Evolutionary conservation across 352 stramenopile genomes (phyloP).

Genomic region (Albugo laibachii): DNA sequence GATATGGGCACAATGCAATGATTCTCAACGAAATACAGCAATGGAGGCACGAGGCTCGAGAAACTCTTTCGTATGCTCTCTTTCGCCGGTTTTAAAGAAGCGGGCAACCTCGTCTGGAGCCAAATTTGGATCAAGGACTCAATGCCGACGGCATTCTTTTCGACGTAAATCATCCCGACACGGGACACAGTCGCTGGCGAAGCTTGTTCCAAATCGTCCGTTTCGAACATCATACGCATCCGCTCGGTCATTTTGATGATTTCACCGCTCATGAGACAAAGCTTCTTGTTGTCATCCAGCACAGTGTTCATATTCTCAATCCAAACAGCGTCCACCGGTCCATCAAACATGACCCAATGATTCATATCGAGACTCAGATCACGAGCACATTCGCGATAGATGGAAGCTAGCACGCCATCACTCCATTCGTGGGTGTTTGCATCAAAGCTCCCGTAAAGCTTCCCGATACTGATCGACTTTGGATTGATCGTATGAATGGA

Average conservation of each 20-base stretch:
- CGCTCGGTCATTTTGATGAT: slow-evolving; percentile 89
- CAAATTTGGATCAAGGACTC: slow-evolving; percentile 76
- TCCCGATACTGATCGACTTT: slow-evolving; percentile 86
- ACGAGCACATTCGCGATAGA: slow-evolving; percentile 83
- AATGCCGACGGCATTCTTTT: slow-evolving; percentile 82
- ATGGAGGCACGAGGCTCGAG: slow-evolving; percentile 77
- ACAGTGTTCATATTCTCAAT: slow-evolving; percentile 95
- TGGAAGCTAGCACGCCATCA: slow-evolving; percentile 86
- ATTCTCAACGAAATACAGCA: slow-evolving; percentile 87
- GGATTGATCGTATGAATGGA: slow-evolving; percentile 85
- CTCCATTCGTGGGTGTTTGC: slow-evolving; percentile 89
- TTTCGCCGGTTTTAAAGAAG: slow-evolving; percentile 13
- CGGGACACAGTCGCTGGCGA: slow-evolving; percentile 81
- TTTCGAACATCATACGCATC: slow-evolving; percentile 94
- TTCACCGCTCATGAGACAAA: slow-evolving; percentile 87
- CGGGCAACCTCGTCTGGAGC: slow-evolving; percentile 35
- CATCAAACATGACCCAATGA: slow-evolving; percentile 90
- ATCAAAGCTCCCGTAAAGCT: slow-evolving; percentile 91
- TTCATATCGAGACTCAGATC: slow-evolving; percentile 50
- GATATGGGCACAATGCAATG: slow-evolving; percentile 60
- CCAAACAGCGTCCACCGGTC: slow-evolving; percentile 86
- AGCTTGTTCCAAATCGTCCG: slow-evolving; percentile 79
- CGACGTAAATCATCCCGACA: slow-evolving; percentile 87
- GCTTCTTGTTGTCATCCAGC: slow-evolving; percentile 87
- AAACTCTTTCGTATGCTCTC: slow-evolving; percentile 60